Conservation (phyloP, 306 rosid genomes). For the Rubus idaeus region DNA sequence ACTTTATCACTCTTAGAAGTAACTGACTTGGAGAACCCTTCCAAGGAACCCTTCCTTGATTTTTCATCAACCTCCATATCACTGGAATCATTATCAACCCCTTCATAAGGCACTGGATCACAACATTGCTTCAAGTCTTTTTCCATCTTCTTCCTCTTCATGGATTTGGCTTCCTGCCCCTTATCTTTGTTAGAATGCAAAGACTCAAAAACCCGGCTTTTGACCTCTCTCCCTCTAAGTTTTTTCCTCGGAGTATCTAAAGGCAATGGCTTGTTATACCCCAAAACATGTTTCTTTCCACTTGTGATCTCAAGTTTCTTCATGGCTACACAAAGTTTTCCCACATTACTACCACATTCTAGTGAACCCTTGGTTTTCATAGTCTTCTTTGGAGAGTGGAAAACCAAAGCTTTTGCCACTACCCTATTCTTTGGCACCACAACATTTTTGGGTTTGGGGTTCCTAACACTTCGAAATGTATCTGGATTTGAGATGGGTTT, state of each 20-base stretch:
- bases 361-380: constrained; percentile 41
- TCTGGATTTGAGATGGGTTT: constrained; percentile 52
- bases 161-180: constrained; percentile 38
- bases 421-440: constrained; percentile 55
- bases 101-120: constrained; percentile 24
- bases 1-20: constrained; percentile 29
- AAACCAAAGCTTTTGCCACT: constrained; percentile 66
- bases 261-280: constrained; percentile 40
- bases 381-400: constrained; percentile 73
- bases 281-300: constrained; percentile 52
- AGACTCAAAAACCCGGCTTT: constrained; percentile 81
- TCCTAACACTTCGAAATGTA: constrained; percentile 72
- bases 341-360: constrained; percentile 55
- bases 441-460: constrained; percentile 43
- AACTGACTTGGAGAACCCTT: constrained; percentile 31
- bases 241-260: constrained; percentile 44
- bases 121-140: constrained; percentile 30
- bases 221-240: constrained; percentile 70
- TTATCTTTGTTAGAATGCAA: constrained; percentile 43
- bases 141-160: constrained; percentile 46
- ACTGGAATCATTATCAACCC: constrained; percentile 42
- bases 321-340: constrained; percentile 67
- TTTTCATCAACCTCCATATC: constrained; percentile 61
- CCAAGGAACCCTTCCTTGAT: constrained; percentile 52
- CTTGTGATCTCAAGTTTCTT: constrained; percentile 64